A percentile compares a stretch with the other conserved stretches of the same genome.
These are phyloP conservation scores for Patellaria atrata DNA, from an alignment of 495 filamentous ascomycete species.

Conservation along the genomic window DNA sequence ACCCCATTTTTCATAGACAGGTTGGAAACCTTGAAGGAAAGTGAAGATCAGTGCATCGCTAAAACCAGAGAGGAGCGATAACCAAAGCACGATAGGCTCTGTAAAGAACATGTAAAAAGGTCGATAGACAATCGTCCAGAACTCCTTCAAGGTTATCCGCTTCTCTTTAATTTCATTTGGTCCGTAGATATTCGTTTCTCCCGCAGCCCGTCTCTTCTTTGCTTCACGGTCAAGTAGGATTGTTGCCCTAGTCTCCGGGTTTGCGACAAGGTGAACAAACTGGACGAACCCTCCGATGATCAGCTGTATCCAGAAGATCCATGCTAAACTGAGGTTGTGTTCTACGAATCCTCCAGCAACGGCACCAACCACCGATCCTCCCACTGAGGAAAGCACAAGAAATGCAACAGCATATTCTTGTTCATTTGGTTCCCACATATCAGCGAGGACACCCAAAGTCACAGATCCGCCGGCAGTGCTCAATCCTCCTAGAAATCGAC, in stretches of 20 bases:
- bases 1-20: slow-evolving; percentile 20
- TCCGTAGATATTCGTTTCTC: slow-evolving; percentile 15
- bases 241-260: slow-evolving; percentile 16
- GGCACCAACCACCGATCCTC: slow-evolving; percentile 46
- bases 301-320: slow-evolving; percentile 40
- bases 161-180: slow-evolving; percentile 15
- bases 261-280: slow-evolving; percentile 8
- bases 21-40: slow-evolving; percentile 15
- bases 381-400: slow-evolving; percentile 50
- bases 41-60: slow-evolving; percentile 20
- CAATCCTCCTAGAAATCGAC: slow-evolving; percentile 43
- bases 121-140: slow-evolving; percentile 14
- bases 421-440: slow-evolving; percentile 45
- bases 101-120: slow-evolving; percentile 23
- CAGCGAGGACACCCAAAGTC: slow-evolving; percentile 47
- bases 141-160: slow-evolving; percentile 9
- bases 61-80: slow-evolving; percentile 17
- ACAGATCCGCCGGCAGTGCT: slow-evolving; percentile 50
- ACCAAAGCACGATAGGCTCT: slow-evolving; percentile 18
- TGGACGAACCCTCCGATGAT: slow-evolving; percentile 15
- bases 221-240: slow-evolving; percentile 16
- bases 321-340: slow-evolving; percentile 36
- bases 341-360: slow-evolving; percentile 47
- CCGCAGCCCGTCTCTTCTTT: slow-evolving; percentile 13
- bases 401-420: slow-evolving; percentile 48